Evolutionary conservation across 176 grass and related monocot species (phyloP).

Genomic region (bread wheat (Triticum aestivum)): DNA sequence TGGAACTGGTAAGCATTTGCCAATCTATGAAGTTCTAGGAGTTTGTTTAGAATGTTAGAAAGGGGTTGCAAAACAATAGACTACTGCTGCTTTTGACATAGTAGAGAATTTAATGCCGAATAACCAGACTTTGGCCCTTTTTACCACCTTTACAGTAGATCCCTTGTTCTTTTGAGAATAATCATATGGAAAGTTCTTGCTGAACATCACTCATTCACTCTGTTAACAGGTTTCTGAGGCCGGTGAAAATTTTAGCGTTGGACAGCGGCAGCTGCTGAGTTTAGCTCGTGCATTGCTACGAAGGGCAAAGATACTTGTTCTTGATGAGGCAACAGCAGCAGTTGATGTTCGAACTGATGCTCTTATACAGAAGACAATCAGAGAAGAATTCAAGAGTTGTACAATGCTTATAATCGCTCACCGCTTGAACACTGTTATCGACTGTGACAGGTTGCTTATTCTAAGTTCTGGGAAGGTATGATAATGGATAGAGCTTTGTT

Average conservation of each 20-base stretch:
- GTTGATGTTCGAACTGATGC: conserved; percentile 98
- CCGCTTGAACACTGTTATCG: conserved; percentile 87
- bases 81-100: background rate
- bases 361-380: conserved; percentile 97
- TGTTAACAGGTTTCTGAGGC: conserved; percentile 77
- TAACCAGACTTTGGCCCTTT: background rate
- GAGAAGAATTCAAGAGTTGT: conserved; percentile 98
- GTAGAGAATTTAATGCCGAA: background rate
- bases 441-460: conserved; percentile 89
- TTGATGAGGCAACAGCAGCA: conserved; percentile 96
- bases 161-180: background rate
- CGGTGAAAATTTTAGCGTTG: conserved; percentile 98
- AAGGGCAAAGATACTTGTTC: conserved; percentile 95
- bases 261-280: conserved; percentile 88
- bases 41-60: conserved; percentile 1
- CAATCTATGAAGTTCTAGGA: background rate
- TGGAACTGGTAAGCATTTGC: background rate
- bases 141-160: background rate
- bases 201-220: conserved; percentile 4
- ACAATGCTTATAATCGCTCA: conserved; percentile 99
- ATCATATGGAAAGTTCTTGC: background rate
- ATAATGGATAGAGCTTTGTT: conserved; percentile 4
- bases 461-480: conserved; percentile 80
- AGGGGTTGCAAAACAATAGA: conserved; percentile 15
- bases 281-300: conserved; percentile 87